Base-by-base conservation (phyloP, 2,329 filamentous ascomycete genomes). In the Penicillium polonicum region DNA sequence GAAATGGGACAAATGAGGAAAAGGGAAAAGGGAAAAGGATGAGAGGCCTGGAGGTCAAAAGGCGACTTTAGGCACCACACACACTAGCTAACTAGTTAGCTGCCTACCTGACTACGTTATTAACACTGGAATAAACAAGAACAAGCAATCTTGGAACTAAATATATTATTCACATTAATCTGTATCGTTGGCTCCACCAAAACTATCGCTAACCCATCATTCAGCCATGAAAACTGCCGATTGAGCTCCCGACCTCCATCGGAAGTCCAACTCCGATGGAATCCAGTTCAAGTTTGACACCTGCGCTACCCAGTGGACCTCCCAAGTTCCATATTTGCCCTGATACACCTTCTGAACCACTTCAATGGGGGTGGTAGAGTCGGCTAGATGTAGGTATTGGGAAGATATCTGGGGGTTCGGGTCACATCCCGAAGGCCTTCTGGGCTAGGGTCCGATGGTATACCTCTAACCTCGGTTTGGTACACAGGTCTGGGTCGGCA, bases 401-500 rank as follows among this genome's bases (percentile, higher is more conserved):
- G 12, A 2, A 33, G 31, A 15, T 15, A 36, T 36, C 35, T 8
- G 13, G 31, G 29, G 25, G 3, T 46, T 21, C 57, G 57, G 57
- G 42, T 44, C 25, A 27, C 25, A 27, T 27, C 8, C 25, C 25
- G 25, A 27, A 27, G 25, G 25, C 6, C 25, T 27, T 27, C 25
- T 8, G 57, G 57, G 42, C 39, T 13, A 48, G 42, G 51, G n/a
- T 57, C 44, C 38, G 48, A 48, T 19, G 17, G 19, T 12, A 54
- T 39, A 27, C 19, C n/a, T 25, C 13, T 42, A 59, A 63, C 57
- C 53, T 60, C 59, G 58, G 54, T 46, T 25, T 27, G 25, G 6
- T 27, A 27, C 7, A 27, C 25, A 7, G 25, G 25, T 25, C 25
- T 7, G 7, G 6, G 4, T 25, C 25, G 6, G 25, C 25, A 25